These are phyloP conservation scores for Sugiyamaella novakii DNA, from an alignment of 1,139 yeast species.

Conservation along the genomic window DNA sequence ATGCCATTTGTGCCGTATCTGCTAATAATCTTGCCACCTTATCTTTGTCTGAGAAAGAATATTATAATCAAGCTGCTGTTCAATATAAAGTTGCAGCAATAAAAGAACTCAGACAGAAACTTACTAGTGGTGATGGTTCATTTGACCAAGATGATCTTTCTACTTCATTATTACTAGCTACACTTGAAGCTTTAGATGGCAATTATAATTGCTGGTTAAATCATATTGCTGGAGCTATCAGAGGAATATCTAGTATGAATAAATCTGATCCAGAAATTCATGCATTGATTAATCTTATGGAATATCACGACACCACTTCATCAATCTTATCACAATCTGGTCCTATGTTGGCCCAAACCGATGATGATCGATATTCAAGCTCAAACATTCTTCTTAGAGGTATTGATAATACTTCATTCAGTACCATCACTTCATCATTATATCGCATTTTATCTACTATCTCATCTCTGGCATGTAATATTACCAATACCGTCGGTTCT, in stretches of 20 bases:
- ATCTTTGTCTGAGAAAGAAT: conserved; percentile 6
- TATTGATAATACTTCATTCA: conserved; percentile 22
- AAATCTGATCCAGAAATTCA: conserved; percentile 16
- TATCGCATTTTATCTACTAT: conserved; percentile 22
- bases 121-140: conserved; percentile 12
- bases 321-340: conserved; percentile 20
- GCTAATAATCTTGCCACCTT: conserved; percentile 26
- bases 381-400: conserved; percentile 3
- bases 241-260: conserved; percentile 22
- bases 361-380: not conserved
- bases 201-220: conserved; percentile 27
- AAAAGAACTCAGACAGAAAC: conserved; percentile 22
- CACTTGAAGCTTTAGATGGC: conserved; percentile 28
- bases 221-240: conserved; percentile 28
- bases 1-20: conserved; percentile 29
- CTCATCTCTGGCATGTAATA: conserved; percentile 21
- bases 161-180: conserved; percentile 27
- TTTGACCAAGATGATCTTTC: conserved; percentile 27
- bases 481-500: conserved; percentile 18
- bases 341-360: conserved; percentile 18
- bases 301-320: conserved; percentile 28
- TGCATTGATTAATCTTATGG: conserved; percentile 22
- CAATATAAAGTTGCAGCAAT: conserved; percentile 30
- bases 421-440: conserved; percentile 23
- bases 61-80: conserved; percentile 23